Evolutionary conservation across 495 filamentous ascomycete genomes (phyloP).

Genomic region (Saxispiralis lemnorum): DNA sequence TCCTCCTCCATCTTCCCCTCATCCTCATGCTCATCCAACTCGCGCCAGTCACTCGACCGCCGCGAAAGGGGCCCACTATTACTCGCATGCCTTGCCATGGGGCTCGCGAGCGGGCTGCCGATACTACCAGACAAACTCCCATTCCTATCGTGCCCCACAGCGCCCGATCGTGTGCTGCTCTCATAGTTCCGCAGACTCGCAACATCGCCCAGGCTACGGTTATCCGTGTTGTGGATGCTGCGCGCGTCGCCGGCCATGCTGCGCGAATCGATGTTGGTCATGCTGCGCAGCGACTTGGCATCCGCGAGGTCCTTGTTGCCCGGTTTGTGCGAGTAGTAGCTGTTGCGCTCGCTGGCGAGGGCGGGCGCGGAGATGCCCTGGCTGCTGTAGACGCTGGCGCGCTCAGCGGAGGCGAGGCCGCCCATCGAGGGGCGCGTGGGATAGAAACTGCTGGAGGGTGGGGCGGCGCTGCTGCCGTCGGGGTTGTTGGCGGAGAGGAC

Average conservation of each 20-base stretch:
- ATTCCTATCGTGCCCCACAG: constrained; percentile 57
- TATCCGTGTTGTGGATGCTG: constrained; percentile 4
- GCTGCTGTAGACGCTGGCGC: constrained; percentile 65
- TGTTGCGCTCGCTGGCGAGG: constrained; percentile 56
- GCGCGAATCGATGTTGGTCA: constrained; percentile 10
- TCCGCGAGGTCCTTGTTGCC: constrained; percentile 9
- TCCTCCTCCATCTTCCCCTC: constrained; percentile 8
- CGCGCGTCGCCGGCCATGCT: constrained; percentile 23
- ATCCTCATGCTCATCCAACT: constrained; percentile 33
- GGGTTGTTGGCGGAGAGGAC: constrained; percentile 60
- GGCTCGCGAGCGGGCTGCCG: constrained; percentile 45
- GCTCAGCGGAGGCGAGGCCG: constrained; percentile 51
- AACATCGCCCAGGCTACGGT: constrained; percentile 33
- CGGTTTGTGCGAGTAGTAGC: constrained; percentile 55
- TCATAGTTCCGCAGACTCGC: constrained; percentile 42
- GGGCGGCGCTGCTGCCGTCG: constrained; percentile 22
- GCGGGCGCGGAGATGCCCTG: constrained; percentile 47
- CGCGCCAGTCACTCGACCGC: constrained; percentile 46
- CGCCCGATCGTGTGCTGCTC: constrained; percentile 62
- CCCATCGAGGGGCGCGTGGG: constrained; percentile 33
- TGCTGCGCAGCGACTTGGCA: constrained; percentile 12
- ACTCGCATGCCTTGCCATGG: constrained; percentile 27
- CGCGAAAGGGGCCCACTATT: constrained; percentile 36
- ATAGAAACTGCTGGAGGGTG: constrained; percentile 32
- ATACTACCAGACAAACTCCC: constrained; percentile 72